Evolutionary conservation across 495 filamentous ascomycete species (phyloP), one percentile per base, ranked within the genome.

Genomic region (Penicillium cosmopolitanum): DNA sequence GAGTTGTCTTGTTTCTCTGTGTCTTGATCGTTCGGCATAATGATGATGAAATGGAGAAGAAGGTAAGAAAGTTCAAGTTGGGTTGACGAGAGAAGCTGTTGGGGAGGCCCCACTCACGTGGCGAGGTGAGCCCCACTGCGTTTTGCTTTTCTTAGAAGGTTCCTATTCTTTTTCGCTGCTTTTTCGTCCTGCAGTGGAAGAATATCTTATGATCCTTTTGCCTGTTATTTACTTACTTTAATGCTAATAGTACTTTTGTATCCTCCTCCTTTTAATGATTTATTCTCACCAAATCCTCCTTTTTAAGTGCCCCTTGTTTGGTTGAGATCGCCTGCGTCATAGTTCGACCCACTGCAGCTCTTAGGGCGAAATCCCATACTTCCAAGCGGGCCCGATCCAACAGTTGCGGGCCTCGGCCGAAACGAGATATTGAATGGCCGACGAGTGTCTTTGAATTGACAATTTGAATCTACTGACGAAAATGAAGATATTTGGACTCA

Each of bases 11-110:
- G 4, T 16, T 44, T 18, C 15, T 44, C 42, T 44, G 15, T 1
- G 5, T 44, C 52, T 13, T 51, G 51, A 51, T 75, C 69, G 25
- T 63, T 54, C 19, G 74, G 63, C 76, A 78, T 78, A 12, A 16
- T 38, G 44, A 46, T 18, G 36, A 40, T 31, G 33, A 13, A 23
- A 23, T 23, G 23, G 23, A 23, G 23, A 4, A 44, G 50, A 47
- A 55, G 34, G 31, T 48, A 19, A 23, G 61, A 25, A 16, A 28
- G 46, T 48, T 48, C 9, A 16, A 28, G 46, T 48, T 48, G 31
- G 19, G 13, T 40, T 40, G 50, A 42, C 12, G 54, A 25, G 54
- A 25, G 25, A 44, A 51, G 53, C 55, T 18, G 18, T 28, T 42
- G 50, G 63, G 36, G 25, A 50, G 21, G 16, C 28, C 23, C 28